Evolutionary conservation across 345 rosid genomes (phyloP).

Genomic region (Raphanus sativus): DNA sequence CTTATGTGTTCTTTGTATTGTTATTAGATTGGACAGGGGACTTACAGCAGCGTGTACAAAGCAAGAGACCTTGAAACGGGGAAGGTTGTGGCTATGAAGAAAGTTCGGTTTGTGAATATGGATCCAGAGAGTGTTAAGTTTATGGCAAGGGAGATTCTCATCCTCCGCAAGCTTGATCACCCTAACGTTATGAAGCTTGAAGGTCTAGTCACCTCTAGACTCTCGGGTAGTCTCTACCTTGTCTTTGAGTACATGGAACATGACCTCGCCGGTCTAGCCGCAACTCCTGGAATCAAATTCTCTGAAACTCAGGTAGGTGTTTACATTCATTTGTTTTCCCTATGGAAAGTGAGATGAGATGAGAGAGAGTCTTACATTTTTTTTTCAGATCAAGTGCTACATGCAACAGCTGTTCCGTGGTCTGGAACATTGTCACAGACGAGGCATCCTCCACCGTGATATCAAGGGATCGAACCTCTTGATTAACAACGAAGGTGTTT

Average conservation of each 20-base stretch:
- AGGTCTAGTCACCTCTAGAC: constrained; percentile 90
- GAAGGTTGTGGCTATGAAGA: constrained; percentile 83
- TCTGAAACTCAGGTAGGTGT: constrained; percentile 65
- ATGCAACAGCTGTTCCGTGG: constrained; percentile 85
- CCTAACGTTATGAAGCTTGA: constrained; percentile 84
- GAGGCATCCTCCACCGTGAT: constrained; percentile 80
- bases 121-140: constrained; percentile 83
- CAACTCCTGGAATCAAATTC: constrained; percentile 63
- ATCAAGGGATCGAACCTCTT: constrained; percentile 76
- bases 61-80: constrained; percentile 69
- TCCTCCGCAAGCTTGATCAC: constrained; percentile 71
- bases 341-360: too few relatives aligned
- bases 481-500: constrained; percentile 63
- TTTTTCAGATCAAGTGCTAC: constrained; percentile 69
- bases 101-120: constrained; percentile 83
- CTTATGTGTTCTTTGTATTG: constrained; percentile 5
- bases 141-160: constrained; percentile 88
- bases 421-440: constrained; percentile 78
- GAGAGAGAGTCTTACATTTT: not conserved
- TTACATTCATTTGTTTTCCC: too few relatives aligned
- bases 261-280: constrained; percentile 64
- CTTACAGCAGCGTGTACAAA: constrained; percentile 89
- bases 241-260: constrained; percentile 77
- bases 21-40: constrained; percentile 78
- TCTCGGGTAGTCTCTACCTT: constrained; percentile 85